Conservation (phyloP, 164 flowering plant genomes). For the Houttuynia cordata region DNA sequence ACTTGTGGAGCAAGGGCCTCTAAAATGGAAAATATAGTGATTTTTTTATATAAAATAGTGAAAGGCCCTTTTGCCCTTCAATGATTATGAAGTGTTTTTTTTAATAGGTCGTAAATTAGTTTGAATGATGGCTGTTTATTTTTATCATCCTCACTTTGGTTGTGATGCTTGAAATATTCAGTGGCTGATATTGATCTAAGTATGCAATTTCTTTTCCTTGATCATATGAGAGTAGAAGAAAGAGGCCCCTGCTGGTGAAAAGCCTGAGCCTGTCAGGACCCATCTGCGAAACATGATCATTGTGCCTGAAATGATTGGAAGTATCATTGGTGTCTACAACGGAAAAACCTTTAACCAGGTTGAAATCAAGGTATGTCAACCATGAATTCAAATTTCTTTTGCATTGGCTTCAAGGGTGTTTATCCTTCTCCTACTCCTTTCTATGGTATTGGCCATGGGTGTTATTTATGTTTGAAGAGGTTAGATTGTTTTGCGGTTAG, state of each 20-base stretch:
- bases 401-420: background rate
- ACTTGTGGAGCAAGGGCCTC: too few relatives aligned
- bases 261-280: conserved; percentile 13
- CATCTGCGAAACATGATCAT: conserved; percentile 13
- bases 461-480: too few relatives aligned
- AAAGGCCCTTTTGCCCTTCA: too few relatives aligned
- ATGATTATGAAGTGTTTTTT: too few relatives aligned
- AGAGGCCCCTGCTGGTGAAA: conserved; percentile 13
- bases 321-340: conserved; percentile 8
- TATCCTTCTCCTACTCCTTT: background rate
- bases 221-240: conserved; percentile 1
- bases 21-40: too few relatives aligned
- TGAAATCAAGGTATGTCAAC: conserved; percentile 7
- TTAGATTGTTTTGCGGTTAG: too few relatives aligned
- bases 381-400: background rate
- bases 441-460: too few relatives aligned
- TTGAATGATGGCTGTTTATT: too few relatives aligned
- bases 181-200: background rate
- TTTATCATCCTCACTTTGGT: background rate
- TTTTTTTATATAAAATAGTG: too few relatives aligned
- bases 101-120: too few relatives aligned
- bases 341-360: conserved; percentile 12
- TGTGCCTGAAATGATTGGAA: conserved; percentile 10
- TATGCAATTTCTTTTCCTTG: too few relatives aligned
- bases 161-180: background rate